phyloP scores from a whole-genome alignment of 768 basidiomycete species.

The Suillus variegatus region DNA sequence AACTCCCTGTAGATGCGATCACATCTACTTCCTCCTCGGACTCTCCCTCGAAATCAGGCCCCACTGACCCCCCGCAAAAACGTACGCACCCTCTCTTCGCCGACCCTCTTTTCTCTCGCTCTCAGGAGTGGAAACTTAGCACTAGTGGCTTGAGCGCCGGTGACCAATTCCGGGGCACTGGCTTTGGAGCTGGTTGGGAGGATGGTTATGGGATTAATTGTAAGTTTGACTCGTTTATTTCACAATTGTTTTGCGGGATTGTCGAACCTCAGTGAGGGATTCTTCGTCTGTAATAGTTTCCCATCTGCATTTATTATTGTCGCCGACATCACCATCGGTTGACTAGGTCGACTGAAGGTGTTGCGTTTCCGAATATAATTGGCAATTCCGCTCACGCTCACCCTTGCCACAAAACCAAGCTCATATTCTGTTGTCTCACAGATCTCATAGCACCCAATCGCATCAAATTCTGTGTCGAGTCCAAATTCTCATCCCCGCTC shows the following conservation, averaged over 20 bases:
- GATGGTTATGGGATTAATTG: conserved; percentile 97
- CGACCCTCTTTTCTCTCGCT: conserved; percentile 72
- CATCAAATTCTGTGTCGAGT: conserved; percentile 93
- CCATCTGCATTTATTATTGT: not conserved
- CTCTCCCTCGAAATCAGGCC: not conserved
- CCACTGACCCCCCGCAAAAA: conserved; percentile 34
- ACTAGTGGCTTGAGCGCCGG: conserved; percentile 91
- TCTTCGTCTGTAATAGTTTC: not conserved
- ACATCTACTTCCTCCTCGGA: not conserved
- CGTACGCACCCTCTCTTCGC: conserved; percentile 55
- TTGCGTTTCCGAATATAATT: conserved; percentile 20
- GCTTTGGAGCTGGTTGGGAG: conserved; percentile 79
- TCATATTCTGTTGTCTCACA: conserved; percentile 34
- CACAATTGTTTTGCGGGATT: not conserved
- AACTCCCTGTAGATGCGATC: not conserved
- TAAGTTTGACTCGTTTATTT: conserved; percentile 39
- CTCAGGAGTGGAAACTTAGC: conserved; percentile 84
- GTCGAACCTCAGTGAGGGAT: not conserved
- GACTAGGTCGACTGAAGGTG: not conserved
- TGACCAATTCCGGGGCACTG: conserved; percentile 84
- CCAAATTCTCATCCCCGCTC: conserved; percentile 66
- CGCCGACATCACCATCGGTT: not conserved
- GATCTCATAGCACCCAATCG: conserved; percentile 79
- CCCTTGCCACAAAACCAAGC: not conserved
- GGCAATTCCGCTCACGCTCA: not conserved